Evolutionary conservation across 495 filamentous ascomycete species (phyloP), one percentile per base, ranked within the genome.

Genomic region (Aspergillus kassunensis): DNA sequence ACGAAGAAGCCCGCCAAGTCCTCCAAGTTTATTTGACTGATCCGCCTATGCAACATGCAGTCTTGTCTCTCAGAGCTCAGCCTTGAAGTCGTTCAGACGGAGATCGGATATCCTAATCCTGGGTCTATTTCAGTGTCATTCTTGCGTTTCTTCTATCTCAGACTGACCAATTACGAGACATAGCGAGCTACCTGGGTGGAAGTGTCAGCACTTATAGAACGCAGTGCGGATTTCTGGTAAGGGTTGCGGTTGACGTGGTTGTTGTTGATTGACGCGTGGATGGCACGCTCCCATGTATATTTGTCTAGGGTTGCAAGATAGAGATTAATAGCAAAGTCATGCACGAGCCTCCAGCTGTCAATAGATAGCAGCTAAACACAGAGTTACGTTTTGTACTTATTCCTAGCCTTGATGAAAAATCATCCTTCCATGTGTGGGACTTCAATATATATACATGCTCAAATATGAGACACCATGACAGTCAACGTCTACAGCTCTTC

Each of bases 171-270:
- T 24, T 43, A 19, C 40, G 24, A 19, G 15, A 19, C 15, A n/a
- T 43, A 43, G 40, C 40, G 9, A 43, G 24, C 40, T 23, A 43
- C 40, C 18, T 43, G 40, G 40, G 40, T 43, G 40, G 24, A 43
- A 43, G 40, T 23, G 40, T 43, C 40, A 43, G 40, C 18, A 19
- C 16, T 43, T 43, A 43, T 43, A 24, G 6, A 43, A 43, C 40
- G 40, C 37, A 41, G 12, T 41, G 37, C n/a, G 37, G 29, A 12
- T 31, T 31, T 12, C 29, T 31, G 29, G 29, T 31, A 6, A 31
- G 12, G 29, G 29, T 31, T 31, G 29, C 29, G 29, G 29, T 31
- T 12, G 29, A 31, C n/a, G n/a, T n/a, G n/a, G n/a, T n/a, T n/a
- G n/a, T n/a, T n/a, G n/a, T n/a, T n/a, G n/a, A n/a, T n/a, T n/a